phyloP scores from a whole-genome alignment of 2,329 filamentous ascomycete species.

The Fusarium sp. region DNA sequence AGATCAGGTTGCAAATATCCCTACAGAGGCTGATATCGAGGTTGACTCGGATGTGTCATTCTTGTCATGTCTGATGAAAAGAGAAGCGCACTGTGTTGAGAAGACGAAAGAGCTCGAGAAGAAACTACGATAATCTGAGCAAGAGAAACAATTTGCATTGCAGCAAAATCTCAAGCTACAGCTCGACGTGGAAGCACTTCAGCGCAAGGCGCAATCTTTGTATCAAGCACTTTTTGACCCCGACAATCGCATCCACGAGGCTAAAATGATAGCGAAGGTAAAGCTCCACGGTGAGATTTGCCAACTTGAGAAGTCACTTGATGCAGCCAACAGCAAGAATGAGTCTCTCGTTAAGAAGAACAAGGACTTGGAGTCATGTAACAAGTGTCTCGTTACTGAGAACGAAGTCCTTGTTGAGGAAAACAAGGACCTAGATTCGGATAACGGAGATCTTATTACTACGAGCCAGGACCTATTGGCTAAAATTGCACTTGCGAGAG shows the following conservation, averaged over 20 bases:
- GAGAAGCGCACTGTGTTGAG: fast-evolving
- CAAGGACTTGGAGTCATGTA: neutral
- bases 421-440: neutral
- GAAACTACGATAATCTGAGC: neutral
- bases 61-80: fast-evolving
- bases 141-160: neutral
- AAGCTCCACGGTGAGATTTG: neutral
- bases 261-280: neutral
- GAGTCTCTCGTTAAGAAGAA: neutral
- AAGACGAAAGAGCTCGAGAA: neutral
- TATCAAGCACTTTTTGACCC: neutral
- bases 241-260: neutral
- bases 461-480: neutral
- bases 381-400: neutral
- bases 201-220: fast-evolving
- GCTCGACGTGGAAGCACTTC: neutral
- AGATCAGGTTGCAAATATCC: fast-evolving
- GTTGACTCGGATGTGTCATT: fast-evolving
- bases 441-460: neutral
- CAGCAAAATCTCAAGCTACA: neutral
- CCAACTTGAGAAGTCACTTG: neutral
- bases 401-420: neutral
- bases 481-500: neutral
- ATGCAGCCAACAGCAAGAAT: neutral
- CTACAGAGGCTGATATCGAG: neutral